These are phyloP conservation scores for Botrytis cinerea DNA, from an alignment of 2,329 filamentous ascomycete species.

Conservation along the genomic window DNA sequence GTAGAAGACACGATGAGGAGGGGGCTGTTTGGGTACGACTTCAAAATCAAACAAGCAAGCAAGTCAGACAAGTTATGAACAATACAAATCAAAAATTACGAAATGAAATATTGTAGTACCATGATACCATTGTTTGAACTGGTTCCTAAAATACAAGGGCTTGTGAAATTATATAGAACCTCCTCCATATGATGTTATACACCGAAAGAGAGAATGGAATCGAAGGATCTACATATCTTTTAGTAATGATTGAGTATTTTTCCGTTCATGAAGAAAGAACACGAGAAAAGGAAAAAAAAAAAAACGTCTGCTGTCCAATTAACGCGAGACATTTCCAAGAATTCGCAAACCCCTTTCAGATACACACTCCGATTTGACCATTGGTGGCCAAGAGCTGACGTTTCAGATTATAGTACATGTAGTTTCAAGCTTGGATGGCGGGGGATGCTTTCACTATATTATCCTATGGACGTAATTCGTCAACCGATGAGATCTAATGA, in stretches of 20 bases:
- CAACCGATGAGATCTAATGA: not conserved
- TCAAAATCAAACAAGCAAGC: slow-evolving; percentile 5
- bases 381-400: slow-evolving; percentile 16
- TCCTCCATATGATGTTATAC: not conserved
- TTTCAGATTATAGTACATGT: slow-evolving; percentile 9
- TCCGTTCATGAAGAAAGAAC: not conserved
- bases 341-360: not conserved
- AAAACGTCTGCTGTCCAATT: not conserved
- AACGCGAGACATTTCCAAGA: slow-evolving; percentile 6
- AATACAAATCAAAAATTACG: not conserved
- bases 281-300: no score
- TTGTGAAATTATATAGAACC: not conserved
- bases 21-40: not conserved
- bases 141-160: not conserved
- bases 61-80: not conserved
- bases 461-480: not conserved
- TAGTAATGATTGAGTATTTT: not conserved
- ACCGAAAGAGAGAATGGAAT: not conserved
- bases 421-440: slow-evolving; percentile 13
- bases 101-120: not conserved
- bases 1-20: not conserved
- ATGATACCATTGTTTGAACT: not conserved
- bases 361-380: not conserved
- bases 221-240: slow-evolving; percentile 1
- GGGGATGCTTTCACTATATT: not conserved